phyloP scores from a whole-genome alignment of 306 rosid genomes.

The Quercus engelmannii region DNA sequence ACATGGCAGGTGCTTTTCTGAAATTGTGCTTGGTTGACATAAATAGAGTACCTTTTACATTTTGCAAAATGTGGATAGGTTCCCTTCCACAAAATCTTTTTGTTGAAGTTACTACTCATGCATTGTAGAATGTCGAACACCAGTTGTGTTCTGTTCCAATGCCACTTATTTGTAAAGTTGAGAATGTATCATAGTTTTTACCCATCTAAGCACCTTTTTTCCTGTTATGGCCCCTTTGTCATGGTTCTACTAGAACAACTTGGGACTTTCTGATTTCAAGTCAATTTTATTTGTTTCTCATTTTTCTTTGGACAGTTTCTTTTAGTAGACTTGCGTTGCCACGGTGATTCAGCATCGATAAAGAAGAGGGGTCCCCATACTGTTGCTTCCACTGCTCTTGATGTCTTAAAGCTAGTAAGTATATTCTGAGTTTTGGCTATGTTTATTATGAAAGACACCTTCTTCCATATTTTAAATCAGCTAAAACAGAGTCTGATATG shows the following conservation, averaged over 20 bases:
- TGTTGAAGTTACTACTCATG: not conserved
- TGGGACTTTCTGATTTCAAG: not conserved
- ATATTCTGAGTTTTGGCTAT: conserved; percentile 10
- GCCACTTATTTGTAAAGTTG: not conserved
- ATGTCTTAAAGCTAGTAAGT: conserved; percentile 80
- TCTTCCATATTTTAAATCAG: not conserved
- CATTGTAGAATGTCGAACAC: not conserved
- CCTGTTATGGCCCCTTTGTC: not conserved
- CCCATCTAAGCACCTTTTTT: not conserved
- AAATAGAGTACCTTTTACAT: not conserved
- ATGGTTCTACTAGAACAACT: not conserved
- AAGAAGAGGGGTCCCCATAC: conserved; percentile 68
- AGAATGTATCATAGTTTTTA: not conserved
- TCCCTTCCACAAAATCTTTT: not conserved
- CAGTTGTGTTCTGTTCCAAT: not conserved
- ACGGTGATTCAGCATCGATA: conserved; percentile 77
- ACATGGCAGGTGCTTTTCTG: conserved; percentile 79
- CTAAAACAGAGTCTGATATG: not conserved
- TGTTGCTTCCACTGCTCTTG: conserved; percentile 85
- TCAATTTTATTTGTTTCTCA: conserved; percentile 19
- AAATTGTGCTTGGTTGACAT: conserved; percentile 12
- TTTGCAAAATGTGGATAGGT: not conserved
- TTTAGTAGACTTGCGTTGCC: conserved; percentile 85
- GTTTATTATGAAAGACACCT: not conserved
- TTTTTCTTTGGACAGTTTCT: conserved; percentile 59